A percentile compares a stretch with the other conserved stretches of the same genome.
Evolutionary conservation across 306 rosid genomes (phyloP).

Genomic region (Vigna nakashimae): DNA sequence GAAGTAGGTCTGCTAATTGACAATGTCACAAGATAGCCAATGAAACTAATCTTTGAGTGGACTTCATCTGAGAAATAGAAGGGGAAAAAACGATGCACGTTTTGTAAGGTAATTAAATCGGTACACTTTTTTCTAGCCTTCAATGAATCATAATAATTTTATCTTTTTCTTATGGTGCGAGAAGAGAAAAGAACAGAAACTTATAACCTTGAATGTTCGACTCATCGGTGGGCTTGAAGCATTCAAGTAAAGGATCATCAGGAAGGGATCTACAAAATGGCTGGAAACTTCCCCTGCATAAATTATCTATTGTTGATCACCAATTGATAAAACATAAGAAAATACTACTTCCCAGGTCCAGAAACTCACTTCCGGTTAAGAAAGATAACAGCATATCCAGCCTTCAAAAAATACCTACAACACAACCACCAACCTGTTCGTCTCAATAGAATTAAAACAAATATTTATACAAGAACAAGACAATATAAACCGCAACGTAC

Average conservation of each 20-base stretch:
- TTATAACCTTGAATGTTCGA: conserved; percentile 67
- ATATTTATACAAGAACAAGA: conserved; percentile 19
- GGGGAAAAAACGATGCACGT: neutral
- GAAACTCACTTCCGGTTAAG: conserved; percentile 67
- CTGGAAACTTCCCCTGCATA: conserved; percentile 83
- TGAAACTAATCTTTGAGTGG: conserved; percentile 9
- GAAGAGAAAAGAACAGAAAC: conserved; percentile 25
- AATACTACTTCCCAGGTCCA: neutral
- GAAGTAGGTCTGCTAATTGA: conserved; percentile 23
- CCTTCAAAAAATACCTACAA: conserved; percentile 82
- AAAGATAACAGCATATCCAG: conserved; percentile 95
- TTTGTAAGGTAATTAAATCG: conserved; percentile 9
- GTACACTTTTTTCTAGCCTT: neutral
- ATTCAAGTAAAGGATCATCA: conserved; percentile 86
- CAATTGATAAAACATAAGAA: neutral
- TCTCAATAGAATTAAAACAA: conserved; percentile 19
- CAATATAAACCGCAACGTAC: conserved; percentile 53
- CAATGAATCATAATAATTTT: conserved; percentile 12
- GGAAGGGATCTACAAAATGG: conserved; percentile 93
- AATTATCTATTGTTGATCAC: conserved; percentile 28
- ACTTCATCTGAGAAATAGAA: conserved; percentile 10
- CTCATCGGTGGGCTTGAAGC: conserved; percentile 63
- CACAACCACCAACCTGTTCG: conserved; percentile 34
- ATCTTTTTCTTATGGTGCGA: conserved; percentile 3
- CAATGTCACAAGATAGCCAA: conserved; percentile 1